These are phyloP conservation scores for Jimgerdemannia lactiflua DNA, from an alignment of 192 early-diverging fungal species.

Conservation along the genomic window DNA sequence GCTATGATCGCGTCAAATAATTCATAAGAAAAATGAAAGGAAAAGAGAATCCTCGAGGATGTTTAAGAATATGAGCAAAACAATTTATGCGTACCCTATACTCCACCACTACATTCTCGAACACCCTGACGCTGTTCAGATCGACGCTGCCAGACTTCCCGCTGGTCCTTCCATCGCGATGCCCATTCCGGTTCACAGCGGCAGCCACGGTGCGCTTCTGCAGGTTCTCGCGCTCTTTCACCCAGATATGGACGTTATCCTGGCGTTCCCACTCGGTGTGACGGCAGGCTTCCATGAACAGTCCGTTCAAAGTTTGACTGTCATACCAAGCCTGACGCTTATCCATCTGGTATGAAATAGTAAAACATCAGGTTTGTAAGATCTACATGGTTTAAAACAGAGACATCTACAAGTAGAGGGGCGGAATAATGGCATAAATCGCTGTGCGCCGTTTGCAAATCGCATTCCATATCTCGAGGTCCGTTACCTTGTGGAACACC, in stretches of 20 bases:
- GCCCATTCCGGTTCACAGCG: not conserved
- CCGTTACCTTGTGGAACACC: conserved; percentile 22
- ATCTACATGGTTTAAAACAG: too few relatives aligned
- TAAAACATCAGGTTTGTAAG: not conserved
- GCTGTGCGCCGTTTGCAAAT: too few relatives aligned
- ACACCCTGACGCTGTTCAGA: conserved; percentile 12
- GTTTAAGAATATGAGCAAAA: too few relatives aligned
- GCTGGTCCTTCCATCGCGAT: conserved; percentile 5
- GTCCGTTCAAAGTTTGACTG: conserved; percentile 23
- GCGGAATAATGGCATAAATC: too few relatives aligned
- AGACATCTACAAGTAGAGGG: not conserved
- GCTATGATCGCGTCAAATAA: conserved; percentile 1
- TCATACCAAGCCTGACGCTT: conserved; percentile 34
- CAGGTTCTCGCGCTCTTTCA: conserved; percentile 1
- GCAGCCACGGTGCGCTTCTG: not conserved
- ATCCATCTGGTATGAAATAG: conserved; percentile 22
- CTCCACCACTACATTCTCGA: conserved; percentile 17
- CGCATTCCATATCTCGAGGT: too few relatives aligned
- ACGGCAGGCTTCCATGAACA: conserved; percentile 18
- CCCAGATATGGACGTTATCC: conserved; percentile 20
- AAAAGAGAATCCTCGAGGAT: not conserved
- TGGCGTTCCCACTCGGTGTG: conserved; percentile 10
- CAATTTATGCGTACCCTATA: conserved; percentile 7
- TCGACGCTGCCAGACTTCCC: conserved; percentile 8
- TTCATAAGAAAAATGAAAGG: too few relatives aligned